A percentile compares a stretch with the other conserved stretches of the same genome.
Evolutionary conservation across 768 basidiomycete genomes (phyloP).

Genomic region (Cantharellus cinnabarinus): DNA sequence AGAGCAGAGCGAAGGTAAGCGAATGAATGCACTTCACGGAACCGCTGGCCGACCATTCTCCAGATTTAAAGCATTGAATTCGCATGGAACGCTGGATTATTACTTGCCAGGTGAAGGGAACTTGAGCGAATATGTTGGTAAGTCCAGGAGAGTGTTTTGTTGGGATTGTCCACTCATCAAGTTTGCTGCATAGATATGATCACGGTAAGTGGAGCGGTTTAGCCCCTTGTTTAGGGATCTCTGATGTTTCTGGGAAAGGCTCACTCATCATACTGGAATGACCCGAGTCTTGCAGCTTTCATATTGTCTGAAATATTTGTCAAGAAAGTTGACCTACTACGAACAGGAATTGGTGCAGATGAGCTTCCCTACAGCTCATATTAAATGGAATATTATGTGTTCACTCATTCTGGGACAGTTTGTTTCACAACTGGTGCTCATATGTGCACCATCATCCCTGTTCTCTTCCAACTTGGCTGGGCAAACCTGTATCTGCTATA

Average conservation of each 20-base stretch:
- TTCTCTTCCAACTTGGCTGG: too few relatives aligned
- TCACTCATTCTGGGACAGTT: too few relatives aligned
- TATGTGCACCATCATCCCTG: too few relatives aligned
- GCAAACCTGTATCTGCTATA: too few relatives aligned
- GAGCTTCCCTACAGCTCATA: neutral
- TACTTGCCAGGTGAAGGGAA: constrained; percentile 20
- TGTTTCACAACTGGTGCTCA: too few relatives aligned
- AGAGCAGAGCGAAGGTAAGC: constrained; percentile 12
- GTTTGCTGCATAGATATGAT: constrained; percentile 8
- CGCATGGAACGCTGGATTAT: constrained; percentile 25
- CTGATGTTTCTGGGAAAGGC: constrained; percentile 14
- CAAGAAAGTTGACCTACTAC: constrained; percentile 16
- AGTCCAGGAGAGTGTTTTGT: neutral
- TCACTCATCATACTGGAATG: constrained; percentile 22
- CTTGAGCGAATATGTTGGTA: constrained; percentile 19
- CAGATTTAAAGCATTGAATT: constrained; percentile 24
- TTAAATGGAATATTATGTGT: too few relatives aligned
- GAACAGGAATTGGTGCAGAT: constrained; percentile 17
- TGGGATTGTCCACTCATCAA: neutral
- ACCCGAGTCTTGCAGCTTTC: constrained; percentile 21
- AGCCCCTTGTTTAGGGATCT: neutral
- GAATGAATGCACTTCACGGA: neutral
- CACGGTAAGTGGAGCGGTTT: constrained; percentile 6
- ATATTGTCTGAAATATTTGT: constrained; percentile 22
- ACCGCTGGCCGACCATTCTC: neutral